Evolutionary conservation across 495 filamentous ascomycete species (phyloP).

Genomic region (Lindgomyces ingoldianus): DNA sequence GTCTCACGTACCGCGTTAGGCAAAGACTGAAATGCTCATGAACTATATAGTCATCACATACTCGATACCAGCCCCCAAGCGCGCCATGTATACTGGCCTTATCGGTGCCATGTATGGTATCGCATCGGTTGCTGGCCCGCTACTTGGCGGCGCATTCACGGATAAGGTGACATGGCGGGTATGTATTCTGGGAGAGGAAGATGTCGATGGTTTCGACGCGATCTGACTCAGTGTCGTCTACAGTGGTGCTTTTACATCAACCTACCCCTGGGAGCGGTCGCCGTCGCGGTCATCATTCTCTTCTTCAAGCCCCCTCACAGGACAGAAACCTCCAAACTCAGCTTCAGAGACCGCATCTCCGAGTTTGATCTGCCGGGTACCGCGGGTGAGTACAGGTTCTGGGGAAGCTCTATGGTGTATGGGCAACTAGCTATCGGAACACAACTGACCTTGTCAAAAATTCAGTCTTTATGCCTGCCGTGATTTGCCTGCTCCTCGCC

Average conservation of each 20-base stretch:
- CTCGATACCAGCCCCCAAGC: not conserved
- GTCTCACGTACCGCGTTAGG: not conserved
- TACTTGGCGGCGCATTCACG: conserved; percentile 25
- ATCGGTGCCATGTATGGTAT: conserved; percentile 15
- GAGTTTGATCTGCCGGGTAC: conserved; percentile 41
- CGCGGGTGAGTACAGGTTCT: no score
- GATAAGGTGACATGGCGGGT: conserved; percentile 14
- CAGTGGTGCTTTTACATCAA: conserved; percentile 50
- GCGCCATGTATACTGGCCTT: conserved; percentile 4
- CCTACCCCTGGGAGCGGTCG: conserved; percentile 39
- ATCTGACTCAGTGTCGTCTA: not conserved
- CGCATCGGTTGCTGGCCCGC: conserved; percentile 9
- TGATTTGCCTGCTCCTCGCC: conserved; percentile 37
- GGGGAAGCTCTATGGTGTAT: no score
- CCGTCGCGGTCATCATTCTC: conserved; percentile 38
- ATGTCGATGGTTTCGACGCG: not conserved
- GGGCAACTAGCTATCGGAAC: no score
- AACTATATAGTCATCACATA: not conserved
- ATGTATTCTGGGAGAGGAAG: not conserved
- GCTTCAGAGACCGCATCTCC: conserved; percentile 39
- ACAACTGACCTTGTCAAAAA: no score
- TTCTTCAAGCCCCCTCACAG: conserved; percentile 17
- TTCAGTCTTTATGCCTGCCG: conserved; percentile 27
- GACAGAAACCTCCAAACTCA: conserved; percentile 3
- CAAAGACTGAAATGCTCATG: no score